Base-by-base conservation (phyloP, 2,329 filamentous ascomycete species). In the Colletotrichum acutatum region DNA sequence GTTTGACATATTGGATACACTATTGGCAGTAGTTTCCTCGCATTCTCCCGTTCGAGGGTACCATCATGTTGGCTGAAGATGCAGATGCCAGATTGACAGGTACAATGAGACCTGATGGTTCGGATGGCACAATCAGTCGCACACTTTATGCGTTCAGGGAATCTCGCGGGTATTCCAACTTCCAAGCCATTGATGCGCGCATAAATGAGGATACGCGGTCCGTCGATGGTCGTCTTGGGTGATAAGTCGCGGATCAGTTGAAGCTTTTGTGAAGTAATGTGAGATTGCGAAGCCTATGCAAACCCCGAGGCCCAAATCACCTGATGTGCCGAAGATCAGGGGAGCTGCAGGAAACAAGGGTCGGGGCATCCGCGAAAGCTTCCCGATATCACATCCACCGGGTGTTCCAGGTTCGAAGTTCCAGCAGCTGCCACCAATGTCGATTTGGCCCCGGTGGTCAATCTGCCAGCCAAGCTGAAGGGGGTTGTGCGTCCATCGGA, bases 341-440 rank as follows among this genome's bases (percentile, higher is more conserved):
- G 67, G 52, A 68, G 42, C n/a, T 60, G 64, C 68, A 52, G 59
- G 46, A 74, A 24, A 26, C 69, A 73, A 56, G 72, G 72, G 64
- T 73, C 72, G 65, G 72, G 72, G 60, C 53, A 66, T 24, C n/a
- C 37, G 34, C 62, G 14, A 56, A 62, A 26, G 30, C 12, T 26
- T 68, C 53, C 67, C 53, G 69, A 68, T 54, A 58, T 70, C 34
- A 71, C 66, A 49, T 65, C 46, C 54, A 26, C 16, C 4, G 26
- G 42, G 53, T 42, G 66, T 46, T 28, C 53, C 58, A 63, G 58
- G 65, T 52, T 49, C 46, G 24, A 42, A 53, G 57, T 46, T 54
- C 46, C 22, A 37, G 42, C 54, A n/a, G n/a, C n/a, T 42, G 49
- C 46, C 16, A 19, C 8, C 14, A 30, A 64, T 28, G 22, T 24